Conservation (phyloP, 345 rosid species). For the Excoecaria cochinchinensis region DNA sequence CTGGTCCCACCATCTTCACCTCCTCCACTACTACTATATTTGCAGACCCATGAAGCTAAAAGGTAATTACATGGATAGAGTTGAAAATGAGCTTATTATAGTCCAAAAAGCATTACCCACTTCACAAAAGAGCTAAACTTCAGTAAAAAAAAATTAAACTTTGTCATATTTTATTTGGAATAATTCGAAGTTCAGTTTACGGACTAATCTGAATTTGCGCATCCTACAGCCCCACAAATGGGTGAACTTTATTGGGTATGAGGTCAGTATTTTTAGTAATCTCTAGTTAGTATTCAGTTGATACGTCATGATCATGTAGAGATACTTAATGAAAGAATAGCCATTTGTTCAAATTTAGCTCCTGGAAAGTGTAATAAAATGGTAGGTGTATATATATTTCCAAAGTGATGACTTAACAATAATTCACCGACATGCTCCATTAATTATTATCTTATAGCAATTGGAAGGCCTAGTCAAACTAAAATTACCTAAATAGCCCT, state of each 20-base stretch:
- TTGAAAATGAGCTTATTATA: background rate
- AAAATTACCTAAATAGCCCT: conserved; percentile 14
- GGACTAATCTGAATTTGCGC: too few relatives aligned
- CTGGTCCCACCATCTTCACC: conserved; percentile 31
- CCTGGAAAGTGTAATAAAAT: background rate
- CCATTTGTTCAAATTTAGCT: background rate
- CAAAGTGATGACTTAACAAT: background rate
- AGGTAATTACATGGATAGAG: background rate
- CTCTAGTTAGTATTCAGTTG: background rate
- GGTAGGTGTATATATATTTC: background rate
- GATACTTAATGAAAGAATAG: background rate
- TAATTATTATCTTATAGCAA: background rate
- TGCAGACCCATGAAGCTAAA: conserved; percentile 10
- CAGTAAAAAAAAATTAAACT: background rate
- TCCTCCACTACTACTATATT: background rate
- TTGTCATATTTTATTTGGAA: background rate
- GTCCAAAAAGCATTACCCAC: background rate
- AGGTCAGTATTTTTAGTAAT: background rate
- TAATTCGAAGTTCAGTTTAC: too few relatives aligned
- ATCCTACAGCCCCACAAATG: too few relatives aligned
- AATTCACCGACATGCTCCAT: background rate
- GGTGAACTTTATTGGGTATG: too few relatives aligned
- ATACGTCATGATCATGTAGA: background rate
- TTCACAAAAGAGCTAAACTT: background rate
- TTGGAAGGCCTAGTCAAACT: background rate